phyloP scores from a whole-genome alignment of 1,139 yeast species.

The Pichia sp. region DNA sequence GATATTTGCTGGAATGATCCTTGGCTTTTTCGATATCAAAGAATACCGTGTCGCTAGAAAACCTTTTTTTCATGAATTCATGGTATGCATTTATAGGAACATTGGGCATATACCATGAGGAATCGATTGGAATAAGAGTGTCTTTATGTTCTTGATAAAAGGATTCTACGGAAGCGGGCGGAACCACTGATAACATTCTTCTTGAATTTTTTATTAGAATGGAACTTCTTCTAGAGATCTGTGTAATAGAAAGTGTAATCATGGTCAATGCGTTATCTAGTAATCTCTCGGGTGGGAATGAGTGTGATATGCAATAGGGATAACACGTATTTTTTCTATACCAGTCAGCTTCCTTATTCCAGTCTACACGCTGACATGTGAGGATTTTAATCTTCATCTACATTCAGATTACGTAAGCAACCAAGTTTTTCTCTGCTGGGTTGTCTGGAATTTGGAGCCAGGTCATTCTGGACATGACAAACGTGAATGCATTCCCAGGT shows the following conservation, averaged over 20 bases:
- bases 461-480: neutral
- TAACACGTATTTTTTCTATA: no score
- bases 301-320: no score
- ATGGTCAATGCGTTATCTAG: neutral
- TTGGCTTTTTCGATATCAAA: conserved; percentile 76
- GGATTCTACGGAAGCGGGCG: conserved; percentile 23
- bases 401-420: neutral
- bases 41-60: conserved; percentile 59
- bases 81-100: conserved; percentile 52
- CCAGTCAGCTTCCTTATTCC: no score
- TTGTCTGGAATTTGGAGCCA: neutral
- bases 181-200: conserved; percentile 9
- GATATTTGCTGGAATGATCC: conserved; percentile 56
- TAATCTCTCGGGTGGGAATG: no score
- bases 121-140: conserved; percentile 65
- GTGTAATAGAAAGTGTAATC: neutral
- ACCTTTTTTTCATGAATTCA: conserved; percentile 55
- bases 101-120: conserved; percentile 92
- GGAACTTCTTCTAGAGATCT: neutral
- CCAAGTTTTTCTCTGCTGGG: neutral
- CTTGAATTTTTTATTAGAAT: neutral
- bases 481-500: neutral
- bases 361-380: no score
- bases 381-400: no score
- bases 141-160: conserved; percentile 13